phyloP scores from a whole-genome alignment of 2,329 filamentous ascomycete genomes.

The Talaromyces sp. region DNA sequence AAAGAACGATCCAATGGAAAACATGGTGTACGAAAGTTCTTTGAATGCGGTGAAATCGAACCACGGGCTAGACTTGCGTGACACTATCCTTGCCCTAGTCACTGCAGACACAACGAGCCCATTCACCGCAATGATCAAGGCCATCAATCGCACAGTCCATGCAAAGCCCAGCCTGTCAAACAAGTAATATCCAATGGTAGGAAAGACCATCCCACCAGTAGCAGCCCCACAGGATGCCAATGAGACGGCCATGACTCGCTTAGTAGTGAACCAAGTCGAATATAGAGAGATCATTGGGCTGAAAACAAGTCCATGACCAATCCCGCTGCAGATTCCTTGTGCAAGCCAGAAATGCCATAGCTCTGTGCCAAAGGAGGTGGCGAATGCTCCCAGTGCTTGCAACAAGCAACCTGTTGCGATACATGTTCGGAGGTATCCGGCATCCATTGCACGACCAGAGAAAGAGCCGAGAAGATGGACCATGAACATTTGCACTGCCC shows the following conservation, averaged over 20 bases:
- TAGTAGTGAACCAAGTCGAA: constrained; percentile 16
- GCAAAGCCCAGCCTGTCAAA: constrained; percentile 3
- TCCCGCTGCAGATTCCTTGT: constrained; percentile 40
- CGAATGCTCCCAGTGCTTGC: constrained; percentile 4
- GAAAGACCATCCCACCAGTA: constrained; percentile 43
- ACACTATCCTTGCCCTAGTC: background rate
- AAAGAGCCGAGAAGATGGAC: constrained; percentile 7
- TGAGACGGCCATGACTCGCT: constrained; percentile 35
- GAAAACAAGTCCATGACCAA: constrained; percentile 42
- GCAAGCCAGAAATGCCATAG: constrained; percentile 46
- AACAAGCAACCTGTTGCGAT: constrained; percentile 22
- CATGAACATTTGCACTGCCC: constrained; percentile 9
- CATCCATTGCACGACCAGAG: constrained; percentile 8
- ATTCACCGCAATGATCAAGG: background rate
- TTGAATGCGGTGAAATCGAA: constrained; percentile 2
- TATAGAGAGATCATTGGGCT: constrained; percentile 28
- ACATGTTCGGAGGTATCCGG: constrained; percentile 15
- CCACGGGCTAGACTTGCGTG: background rate
- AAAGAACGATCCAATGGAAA: constrained; percentile 5
- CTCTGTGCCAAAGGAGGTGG: background rate
- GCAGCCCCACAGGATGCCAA: constrained; percentile 35
- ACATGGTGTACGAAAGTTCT: constrained; percentile 2
- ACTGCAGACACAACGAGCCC: background rate
- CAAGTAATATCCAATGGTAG: constrained; percentile 32
- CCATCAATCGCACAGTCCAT: constrained; percentile 8